Conservation (phyloP, 495 filamentous ascomycete species). For the Penicillium simplicissimum region DNA sequence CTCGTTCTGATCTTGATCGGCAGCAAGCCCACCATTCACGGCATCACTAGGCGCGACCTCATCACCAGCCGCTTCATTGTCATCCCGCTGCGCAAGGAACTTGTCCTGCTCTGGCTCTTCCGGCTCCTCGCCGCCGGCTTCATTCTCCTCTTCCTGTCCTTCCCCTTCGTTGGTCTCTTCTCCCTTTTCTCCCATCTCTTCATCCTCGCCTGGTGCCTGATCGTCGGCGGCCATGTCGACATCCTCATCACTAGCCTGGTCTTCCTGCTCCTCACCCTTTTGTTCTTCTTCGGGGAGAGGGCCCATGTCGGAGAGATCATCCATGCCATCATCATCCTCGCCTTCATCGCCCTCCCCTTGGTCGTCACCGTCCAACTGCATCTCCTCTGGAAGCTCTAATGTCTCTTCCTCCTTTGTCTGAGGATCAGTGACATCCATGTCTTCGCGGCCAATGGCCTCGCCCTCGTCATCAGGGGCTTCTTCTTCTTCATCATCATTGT, state of each 20-base stretch:
- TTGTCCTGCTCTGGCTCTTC: constrained; percentile 47
- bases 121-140: constrained; percentile 52
- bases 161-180: constrained; percentile 41
- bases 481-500: constrained; percentile 60
- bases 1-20: constrained; percentile 54
- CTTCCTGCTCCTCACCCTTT: constrained; percentile 38
- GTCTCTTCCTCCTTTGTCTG: constrained; percentile 72
- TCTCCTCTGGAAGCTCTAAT: constrained; percentile 67
- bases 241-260: constrained; percentile 39
- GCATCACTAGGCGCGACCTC: constrained; percentile 53
- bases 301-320: constrained; percentile 70
- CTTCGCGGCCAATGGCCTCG: constrained; percentile 59
- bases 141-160: constrained; percentile 56
- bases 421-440: constrained; percentile 64
- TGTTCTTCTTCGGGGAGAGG: constrained; percentile 51
- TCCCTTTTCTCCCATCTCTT: constrained; percentile 39
- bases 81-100: constrained; percentile 43
- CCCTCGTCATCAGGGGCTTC: constrained; percentile 61
- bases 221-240: constrained; percentile 44
- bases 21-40: constrained; percentile 43
- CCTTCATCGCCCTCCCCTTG: constrained; percentile 61
- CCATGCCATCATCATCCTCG: constrained; percentile 69
- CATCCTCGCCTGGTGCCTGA: constrained; percentile 33
- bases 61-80: constrained; percentile 47
- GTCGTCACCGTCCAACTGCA: constrained; percentile 67